Evolutionary conservation across 2,329 filamentous ascomycete species (phyloP).

Genomic region (Penicillium expansum): DNA sequence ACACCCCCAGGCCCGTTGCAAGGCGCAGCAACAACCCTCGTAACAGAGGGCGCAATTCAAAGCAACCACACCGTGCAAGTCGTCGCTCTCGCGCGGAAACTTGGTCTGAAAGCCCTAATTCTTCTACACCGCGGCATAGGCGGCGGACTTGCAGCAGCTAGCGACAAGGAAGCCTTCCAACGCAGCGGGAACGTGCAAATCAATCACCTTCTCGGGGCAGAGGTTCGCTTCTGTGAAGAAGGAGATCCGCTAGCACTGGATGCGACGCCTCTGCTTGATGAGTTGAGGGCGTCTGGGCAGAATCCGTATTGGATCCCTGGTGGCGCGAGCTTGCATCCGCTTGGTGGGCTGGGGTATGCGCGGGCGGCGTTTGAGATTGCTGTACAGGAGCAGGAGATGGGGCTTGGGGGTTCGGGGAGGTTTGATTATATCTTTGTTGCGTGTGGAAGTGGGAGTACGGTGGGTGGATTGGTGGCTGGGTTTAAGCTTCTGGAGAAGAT

Average conservation of each 20-base stretch:
- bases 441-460: slow-evolving; percentile 38
- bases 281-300: slow-evolving; percentile 18
- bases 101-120: slow-evolving; percentile 27
- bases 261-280: slow-evolving; percentile 23
- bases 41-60: slow-evolving; percentile 38
- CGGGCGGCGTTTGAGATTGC: slow-evolving; percentile 34
- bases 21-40: slow-evolving; percentile 29
- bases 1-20: background rate
- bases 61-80: slow-evolving; percentile 41
- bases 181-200: slow-evolving; percentile 30
- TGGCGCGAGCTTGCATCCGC: slow-evolving; percentile 34
- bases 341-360: slow-evolving; percentile 36
- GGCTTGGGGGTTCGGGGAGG: slow-evolving; percentile 18
- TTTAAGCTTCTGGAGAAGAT: slow-evolving; percentile 33
- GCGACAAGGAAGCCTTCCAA: slow-evolving; percentile 21
- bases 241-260: slow-evolving; percentile 44
- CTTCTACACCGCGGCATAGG: slow-evolving; percentile 31
- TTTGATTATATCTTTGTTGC: slow-evolving; percentile 39
- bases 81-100: slow-evolving; percentile 27
- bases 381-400: slow-evolving; percentile 25
- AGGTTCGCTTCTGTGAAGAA: slow-evolving; percentile 56
- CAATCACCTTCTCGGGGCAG: slow-evolving; percentile 32
- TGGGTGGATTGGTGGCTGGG: slow-evolving; percentile 36
- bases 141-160: slow-evolving; percentile 21
- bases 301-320: slow-evolving; percentile 38